Percentiles rank a stretch among this genome's conserved stretches.
These are phyloP conservation scores for Daldinia sp. DNA, from an alignment of 2,329 filamentous ascomycete species.

Conservation along the genomic window DNA sequence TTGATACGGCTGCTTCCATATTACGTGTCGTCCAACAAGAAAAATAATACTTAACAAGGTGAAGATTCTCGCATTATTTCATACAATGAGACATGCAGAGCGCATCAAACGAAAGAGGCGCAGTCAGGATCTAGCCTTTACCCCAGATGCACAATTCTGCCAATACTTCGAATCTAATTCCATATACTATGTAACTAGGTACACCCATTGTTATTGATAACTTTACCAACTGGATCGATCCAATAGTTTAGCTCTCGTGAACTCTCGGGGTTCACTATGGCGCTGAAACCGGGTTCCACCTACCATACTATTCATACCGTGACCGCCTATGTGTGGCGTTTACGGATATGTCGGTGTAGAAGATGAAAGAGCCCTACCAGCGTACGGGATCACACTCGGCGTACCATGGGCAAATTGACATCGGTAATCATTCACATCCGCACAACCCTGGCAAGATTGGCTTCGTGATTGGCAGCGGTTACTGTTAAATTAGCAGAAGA, in stretches of 20 bases:
- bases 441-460: neutral
- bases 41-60: neutral
- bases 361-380: neutral
- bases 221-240: neutral
- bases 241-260: neutral
- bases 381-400: neutral
- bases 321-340: conserved; percentile 9
- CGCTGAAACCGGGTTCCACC: conserved; percentile 32
- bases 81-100: neutral
- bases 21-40: neutral
- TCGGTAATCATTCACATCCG: conserved; percentile 16
- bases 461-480: neutral
- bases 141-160: neutral
- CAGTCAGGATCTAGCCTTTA: neutral
- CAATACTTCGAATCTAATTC: neutral
- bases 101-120: neutral
- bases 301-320: conserved; percentile 7
- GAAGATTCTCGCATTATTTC: conserved; percentile 1
- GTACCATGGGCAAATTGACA: neutral
- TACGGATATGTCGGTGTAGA: neutral
- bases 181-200: neutral
- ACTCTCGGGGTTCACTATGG: conserved; percentile 14
- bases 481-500: neutral
- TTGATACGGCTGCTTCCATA: neutral
- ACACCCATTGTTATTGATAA: neutral